Conservation (phyloP, 164 flowering plant species). For the Sextonia rubra region DNA sequence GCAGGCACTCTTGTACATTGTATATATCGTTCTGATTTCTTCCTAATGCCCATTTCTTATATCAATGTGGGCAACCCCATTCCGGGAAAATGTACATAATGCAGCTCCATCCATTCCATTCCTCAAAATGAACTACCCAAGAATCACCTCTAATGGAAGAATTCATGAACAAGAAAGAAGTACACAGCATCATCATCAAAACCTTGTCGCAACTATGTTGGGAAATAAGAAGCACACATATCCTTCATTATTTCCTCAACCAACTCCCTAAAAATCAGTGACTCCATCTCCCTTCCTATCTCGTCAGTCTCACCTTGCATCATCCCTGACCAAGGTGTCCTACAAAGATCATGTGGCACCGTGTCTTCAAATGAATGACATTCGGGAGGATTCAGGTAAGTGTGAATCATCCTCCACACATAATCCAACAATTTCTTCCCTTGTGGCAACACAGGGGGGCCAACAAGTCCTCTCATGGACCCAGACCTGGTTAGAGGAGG, state of each 20-base stretch:
- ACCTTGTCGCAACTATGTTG: no score
- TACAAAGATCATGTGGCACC: conserved; percentile 42
- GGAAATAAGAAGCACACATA: conserved; percentile 14
- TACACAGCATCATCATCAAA: background rate
- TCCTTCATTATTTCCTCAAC: conserved; percentile 58
- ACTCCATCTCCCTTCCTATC: conserved; percentile 57
- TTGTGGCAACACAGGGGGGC: conserved; percentile 20
- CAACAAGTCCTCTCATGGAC: conserved; percentile 31
- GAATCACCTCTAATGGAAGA: background rate
- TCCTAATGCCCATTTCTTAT: background rate
- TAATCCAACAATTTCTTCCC: conserved; percentile 51
- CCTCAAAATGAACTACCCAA: background rate
- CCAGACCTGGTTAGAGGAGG: conserved; percentile 37
- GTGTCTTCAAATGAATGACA: conserved; percentile 42
- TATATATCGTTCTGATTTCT: no score
- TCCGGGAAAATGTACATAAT: background rate
- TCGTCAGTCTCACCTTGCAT: conserved; percentile 38
- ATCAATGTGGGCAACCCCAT: background rate
- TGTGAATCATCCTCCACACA: conserved; percentile 49
- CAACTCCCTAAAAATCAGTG: conserved; percentile 47
- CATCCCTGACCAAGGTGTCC: conserved; percentile 41
- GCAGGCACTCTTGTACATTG: background rate
- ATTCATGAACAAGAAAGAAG: background rate
- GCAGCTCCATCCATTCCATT: background rate
- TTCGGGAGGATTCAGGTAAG: conserved; percentile 34